A percentile compares a stretch with the other conserved stretches of the same genome.
Conservation (phyloP, 768 basidiomycete genomes). For the Calocera viscosa region DNA sequence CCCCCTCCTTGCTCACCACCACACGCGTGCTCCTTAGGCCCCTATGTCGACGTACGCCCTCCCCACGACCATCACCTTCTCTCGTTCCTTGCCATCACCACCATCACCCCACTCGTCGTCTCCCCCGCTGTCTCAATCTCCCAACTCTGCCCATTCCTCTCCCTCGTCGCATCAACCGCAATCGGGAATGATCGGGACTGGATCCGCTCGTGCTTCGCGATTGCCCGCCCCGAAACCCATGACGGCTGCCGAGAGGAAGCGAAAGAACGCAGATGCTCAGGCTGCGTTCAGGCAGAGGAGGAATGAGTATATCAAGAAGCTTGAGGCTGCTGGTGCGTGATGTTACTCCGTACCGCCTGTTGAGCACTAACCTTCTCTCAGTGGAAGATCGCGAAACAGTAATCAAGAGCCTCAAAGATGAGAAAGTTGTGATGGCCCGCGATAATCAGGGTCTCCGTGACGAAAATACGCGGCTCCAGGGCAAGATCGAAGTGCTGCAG, state of each 20-base stretch:
- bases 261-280: constrained; percentile 78
- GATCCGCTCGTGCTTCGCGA: neutral
- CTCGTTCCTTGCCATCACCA: constrained; percentile 35
- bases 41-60: constrained; percentile 18
- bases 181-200: neutral
- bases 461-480: constrained; percentile 67
- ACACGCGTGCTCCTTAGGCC: neutral
- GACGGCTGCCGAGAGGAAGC: neutral
- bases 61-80: constrained; percentile 19
- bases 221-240: neutral
- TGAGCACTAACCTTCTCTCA: constrained; percentile 8
- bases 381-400: constrained; percentile 7
- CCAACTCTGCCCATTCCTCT: constrained; percentile 20
- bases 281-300: constrained; percentile 54
- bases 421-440: neutral
- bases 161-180: constrained; percentile 23
- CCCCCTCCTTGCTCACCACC: neutral
- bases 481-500: constrained; percentile 72
- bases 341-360: constrained; percentile 1
- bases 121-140: constrained; percentile 24
- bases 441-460: constrained; percentile 6
- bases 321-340: constrained; percentile 57
- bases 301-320: constrained; percentile 75
- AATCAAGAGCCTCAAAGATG: constrained; percentile 12
- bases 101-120: constrained; percentile 23